Percentiles rank a stretch among this genome's conserved stretches.
phyloP scores from a whole-genome alignment of 2,329 filamentous ascomycete genomes.

The Colletotrichum salicis region DNA sequence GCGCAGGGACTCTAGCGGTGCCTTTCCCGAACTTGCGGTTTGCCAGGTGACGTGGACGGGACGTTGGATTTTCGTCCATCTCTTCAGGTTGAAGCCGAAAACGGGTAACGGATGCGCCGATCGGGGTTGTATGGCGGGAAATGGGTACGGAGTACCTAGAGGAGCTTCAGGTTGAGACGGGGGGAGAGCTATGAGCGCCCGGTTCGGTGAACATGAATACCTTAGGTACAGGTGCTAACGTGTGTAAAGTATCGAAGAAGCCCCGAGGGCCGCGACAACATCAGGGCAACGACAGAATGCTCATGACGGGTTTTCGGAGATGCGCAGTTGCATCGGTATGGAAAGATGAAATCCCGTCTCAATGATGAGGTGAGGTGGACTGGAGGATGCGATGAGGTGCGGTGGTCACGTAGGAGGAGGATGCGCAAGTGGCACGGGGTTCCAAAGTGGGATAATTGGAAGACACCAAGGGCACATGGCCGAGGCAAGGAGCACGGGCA shows the following conservation, averaged over 20 bases:
- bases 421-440: neutral
- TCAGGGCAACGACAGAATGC: neutral
- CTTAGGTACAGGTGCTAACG: neutral
- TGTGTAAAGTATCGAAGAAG: neutral
- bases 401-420: neutral
- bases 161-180: too few species aligned
- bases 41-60: slow-evolving; percentile 17
- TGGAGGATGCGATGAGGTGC: neutral
- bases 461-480: neutral
- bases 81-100: neutral
- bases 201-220: too few species aligned
- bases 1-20: slow-evolving; percentile 15
- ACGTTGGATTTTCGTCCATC: neutral
- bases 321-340: neutral
- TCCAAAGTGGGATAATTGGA: neutral
- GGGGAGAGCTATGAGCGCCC: too few species aligned
- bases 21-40: neutral
- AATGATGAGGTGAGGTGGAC: neutral
- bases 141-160: too few species aligned
- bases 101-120: slow-evolving; percentile 7
- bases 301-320: neutral
- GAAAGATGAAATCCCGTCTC: neutral
- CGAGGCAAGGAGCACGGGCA: neutral
- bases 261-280: neutral
- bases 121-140: neutral